Conservation (phyloP, 306 rosid genomes). For the Medicago ruthenica region DNA sequence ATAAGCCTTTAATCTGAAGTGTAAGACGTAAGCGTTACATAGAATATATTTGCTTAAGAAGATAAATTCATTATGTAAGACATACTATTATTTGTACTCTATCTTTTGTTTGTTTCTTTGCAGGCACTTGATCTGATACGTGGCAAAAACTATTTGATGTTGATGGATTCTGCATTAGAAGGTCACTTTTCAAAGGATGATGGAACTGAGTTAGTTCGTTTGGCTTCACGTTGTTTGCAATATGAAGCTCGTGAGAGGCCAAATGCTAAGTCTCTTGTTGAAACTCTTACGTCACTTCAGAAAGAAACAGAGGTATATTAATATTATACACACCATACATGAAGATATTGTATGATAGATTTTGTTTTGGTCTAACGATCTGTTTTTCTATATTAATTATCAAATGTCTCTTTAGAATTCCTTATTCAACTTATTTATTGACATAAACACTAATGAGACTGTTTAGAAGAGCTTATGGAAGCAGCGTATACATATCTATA, state of each 20-base stretch:
- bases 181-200: slow-evolving; percentile 96
- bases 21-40: no score
- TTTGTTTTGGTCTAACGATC: background rate
- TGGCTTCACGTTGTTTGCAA: slow-evolving; percentile 94
- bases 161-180: slow-evolving; percentile 95
- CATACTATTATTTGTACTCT: no score
- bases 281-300: slow-evolving; percentile 81
- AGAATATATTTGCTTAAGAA: no score
- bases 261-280: slow-evolving; percentile 85
- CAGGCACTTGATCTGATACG: slow-evolving; percentile 97
- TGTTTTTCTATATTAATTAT: background rate
- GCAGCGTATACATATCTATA: no score
- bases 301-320: slow-evolving; percentile 82
- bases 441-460: no score
- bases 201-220: slow-evolving; percentile 91
- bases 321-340: background rate
- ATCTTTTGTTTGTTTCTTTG: background rate
- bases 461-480: no score
- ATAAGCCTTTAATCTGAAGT: background rate
- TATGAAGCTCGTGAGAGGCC: slow-evolving; percentile 99
- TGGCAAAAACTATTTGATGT: slow-evolving; percentile 86
- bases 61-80: no score
- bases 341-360: background rate
- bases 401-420: no score
- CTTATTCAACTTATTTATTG: no score